A percentile compares a stretch with the other conserved stretches of the same genome.
Evolutionary conservation across 768 basidiomycete species (phyloP).

Genomic region (Termitomyces sp.): DNA sequence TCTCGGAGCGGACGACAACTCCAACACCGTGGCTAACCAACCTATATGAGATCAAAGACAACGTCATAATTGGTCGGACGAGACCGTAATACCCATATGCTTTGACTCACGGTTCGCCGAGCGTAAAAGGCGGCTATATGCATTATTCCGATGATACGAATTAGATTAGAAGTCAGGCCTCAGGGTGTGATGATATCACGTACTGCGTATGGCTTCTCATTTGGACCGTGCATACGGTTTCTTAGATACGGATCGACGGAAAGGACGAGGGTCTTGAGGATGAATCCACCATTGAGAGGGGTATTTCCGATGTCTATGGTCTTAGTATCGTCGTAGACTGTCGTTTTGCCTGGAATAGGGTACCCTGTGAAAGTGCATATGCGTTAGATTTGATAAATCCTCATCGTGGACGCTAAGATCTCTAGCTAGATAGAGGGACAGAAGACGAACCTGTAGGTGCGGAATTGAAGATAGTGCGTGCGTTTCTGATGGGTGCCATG

Average conservation of each 20-base stretch:
- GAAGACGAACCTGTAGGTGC: not conserved
- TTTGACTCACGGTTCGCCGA: conserved; percentile 31
- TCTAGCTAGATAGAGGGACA: not conserved
- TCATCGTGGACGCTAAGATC: not conserved
- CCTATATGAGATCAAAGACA: conserved; percentile 10
- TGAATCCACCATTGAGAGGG: conserved; percentile 36
- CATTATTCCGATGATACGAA: too few species aligned
- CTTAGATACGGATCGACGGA: conserved; percentile 39
- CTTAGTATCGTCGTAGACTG: conserved; percentile 34
- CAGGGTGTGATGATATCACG: not conserved
- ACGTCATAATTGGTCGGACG: not conserved
- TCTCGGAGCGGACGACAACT: conserved; percentile 38
- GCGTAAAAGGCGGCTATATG: conserved; percentile 18
- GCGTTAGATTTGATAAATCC: not conserved
- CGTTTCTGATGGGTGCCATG: conserved; percentile 1
- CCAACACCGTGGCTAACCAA: conserved; percentile 30
- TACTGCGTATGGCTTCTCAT: conserved; percentile 21
- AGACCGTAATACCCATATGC: not conserved
- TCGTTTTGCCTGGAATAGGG: conserved; percentile 40
- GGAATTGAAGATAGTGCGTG: not conserved
- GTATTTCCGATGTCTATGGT: conserved; percentile 46
- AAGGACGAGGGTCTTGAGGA: conserved; percentile 44
- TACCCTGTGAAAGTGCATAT: conserved; percentile 20
- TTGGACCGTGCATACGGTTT: conserved; percentile 29
- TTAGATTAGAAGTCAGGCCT: too few species aligned